A percentile compares a stretch with the other conserved stretches of the same genome.
Conservation (phyloP, 352 stramenopile genomes). For the Phytophthora crassamura region DNA sequence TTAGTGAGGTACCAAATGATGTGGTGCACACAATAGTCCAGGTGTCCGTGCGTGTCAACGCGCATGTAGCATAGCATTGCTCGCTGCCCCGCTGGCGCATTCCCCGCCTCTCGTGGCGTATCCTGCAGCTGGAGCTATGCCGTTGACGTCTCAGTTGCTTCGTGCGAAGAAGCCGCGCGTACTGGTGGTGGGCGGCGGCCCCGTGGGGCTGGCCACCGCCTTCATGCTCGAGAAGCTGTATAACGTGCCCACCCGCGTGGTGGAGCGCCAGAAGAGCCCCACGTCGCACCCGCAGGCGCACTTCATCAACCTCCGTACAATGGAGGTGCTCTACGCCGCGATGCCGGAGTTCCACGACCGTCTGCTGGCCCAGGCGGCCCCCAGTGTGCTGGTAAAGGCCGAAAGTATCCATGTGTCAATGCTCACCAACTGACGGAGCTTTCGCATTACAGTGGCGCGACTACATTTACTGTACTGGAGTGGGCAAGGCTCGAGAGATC, state of each 20-base stretch:
- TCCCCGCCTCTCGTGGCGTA: conserved; percentile 5
- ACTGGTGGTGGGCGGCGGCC: conserved; percentile 78
- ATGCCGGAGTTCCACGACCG: conserved; percentile 80
- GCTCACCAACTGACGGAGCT: conserved; percentile 3
- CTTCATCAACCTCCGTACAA: conserved; percentile 95
- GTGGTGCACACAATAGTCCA: conserved; percentile 13
- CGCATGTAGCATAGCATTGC: conserved; percentile 20
- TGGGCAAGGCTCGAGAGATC: conserved; percentile 71
- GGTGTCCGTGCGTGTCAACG: conserved; percentile 25
- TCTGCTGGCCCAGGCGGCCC: conserved; percentile 63
- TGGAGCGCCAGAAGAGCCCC: conserved; percentile 77
- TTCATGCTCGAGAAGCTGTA: conserved; percentile 80
- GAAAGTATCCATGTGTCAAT: not conserved
- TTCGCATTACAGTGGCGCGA: conserved; percentile 67
- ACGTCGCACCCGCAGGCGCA: conserved; percentile 94
- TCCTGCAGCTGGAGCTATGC: conserved; percentile 10
- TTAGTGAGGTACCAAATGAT: not conserved
- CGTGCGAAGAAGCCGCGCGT: conserved; percentile 47
- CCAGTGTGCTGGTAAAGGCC: conserved; percentile 60
- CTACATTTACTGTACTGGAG: conserved; percentile 85
- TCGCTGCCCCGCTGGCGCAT: conserved; percentile 13
- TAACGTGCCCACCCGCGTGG: conserved; percentile 67
- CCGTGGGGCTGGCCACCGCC: conserved; percentile 70
- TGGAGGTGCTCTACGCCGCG: conserved; percentile 92
- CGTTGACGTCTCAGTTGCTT: conserved; percentile 17